Evolutionary conservation across 2,329 filamentous ascomycete species (phyloP).

Genomic region (Cercospora zeina): DNA sequence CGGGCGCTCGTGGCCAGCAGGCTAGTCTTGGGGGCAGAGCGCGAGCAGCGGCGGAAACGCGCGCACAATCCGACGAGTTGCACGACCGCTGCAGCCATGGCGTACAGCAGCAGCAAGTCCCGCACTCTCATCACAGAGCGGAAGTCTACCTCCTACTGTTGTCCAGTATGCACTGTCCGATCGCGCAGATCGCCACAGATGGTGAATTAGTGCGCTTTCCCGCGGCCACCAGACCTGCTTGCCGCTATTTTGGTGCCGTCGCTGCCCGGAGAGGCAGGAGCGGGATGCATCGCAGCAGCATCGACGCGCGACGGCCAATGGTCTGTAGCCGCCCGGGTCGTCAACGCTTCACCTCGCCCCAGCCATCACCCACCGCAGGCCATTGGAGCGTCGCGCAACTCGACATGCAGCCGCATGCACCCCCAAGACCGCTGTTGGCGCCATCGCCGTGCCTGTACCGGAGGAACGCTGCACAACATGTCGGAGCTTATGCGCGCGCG

Average conservation of each 20-base stretch:
- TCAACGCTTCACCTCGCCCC: constrained; percentile 15
- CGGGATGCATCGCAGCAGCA: constrained; percentile 16
- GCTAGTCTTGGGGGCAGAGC: not conserved
- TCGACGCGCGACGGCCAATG: constrained; percentile 21
- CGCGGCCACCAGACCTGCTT: not conserved
- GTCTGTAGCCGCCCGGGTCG: constrained; percentile 25
- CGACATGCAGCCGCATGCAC: constrained; percentile 25
- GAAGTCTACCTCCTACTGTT: no score
- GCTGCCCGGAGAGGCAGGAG: constrained; percentile 16
- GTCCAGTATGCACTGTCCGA: no score
- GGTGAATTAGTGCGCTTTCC: constrained; percentile 13
- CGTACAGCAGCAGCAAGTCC: no score
- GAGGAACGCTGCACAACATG: constrained; percentile 34
- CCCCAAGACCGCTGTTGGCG: constrained; percentile 31
- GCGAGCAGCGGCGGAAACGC: no score
- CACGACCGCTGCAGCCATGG: no score
- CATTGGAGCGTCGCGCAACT: constrained; percentile 22
- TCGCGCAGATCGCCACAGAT: constrained; percentile 7
- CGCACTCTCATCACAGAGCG: no score
- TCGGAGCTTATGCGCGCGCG: constrained; percentile 40
- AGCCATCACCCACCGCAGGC: constrained; percentile 15
- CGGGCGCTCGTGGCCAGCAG: not conserved
- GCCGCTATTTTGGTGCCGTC: constrained; percentile 21
- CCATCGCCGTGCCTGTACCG: constrained; percentile 30
- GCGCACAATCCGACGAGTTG: no score